Percentiles rank a stretch among this genome's conserved stretches.
phyloP scores from a whole-genome alignment of 108 stramenopile species.

The Bacterosira constricta region DNA sequence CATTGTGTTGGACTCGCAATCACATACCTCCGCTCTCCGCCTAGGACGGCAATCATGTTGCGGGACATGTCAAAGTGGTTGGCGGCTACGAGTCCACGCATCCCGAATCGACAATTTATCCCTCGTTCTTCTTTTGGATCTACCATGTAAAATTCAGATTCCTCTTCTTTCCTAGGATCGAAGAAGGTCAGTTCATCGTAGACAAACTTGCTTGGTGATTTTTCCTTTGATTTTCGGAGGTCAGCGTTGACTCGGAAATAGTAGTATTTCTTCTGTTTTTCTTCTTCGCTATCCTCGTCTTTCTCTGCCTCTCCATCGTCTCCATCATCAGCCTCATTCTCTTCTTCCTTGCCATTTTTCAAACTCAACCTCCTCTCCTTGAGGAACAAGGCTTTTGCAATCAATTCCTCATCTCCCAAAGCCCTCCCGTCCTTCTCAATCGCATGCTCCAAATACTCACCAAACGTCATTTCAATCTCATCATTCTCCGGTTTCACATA shows the following conservation, averaged over 20 bases:
- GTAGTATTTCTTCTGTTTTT: conserved; percentile 50
- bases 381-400: conserved; percentile 6
- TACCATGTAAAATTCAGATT: conserved; percentile 67
- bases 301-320: not conserved
- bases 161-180: conserved; percentile 39
- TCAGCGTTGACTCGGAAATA: conserved; percentile 67
- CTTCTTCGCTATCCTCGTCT: conserved; percentile 40
- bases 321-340: not conserved
- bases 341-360: not conserved
- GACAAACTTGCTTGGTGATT: conserved; percentile 27
- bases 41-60: conserved; percentile 71
- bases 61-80: conserved; percentile 85
- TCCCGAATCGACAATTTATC: conserved; percentile 90
- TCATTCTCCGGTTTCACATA: conserved; percentile 57
- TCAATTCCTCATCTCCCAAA: conserved; percentile 21
- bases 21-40: conserved; percentile 76
- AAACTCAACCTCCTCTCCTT: conserved; percentile 29
- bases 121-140: conserved; percentile 69
- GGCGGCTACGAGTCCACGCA: conserved; percentile 72
- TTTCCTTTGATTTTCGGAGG: conserved; percentile 9
- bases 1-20: conserved; percentile 71
- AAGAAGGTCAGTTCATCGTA: conserved; percentile 65
- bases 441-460: conserved; percentile 73
- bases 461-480: conserved; percentile 52
- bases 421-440: conserved; percentile 33